These are phyloP conservation scores for Penicillium egyptiacum DNA, from an alignment of 495 filamentous ascomycete genomes.

Conservation along the genomic window DNA sequence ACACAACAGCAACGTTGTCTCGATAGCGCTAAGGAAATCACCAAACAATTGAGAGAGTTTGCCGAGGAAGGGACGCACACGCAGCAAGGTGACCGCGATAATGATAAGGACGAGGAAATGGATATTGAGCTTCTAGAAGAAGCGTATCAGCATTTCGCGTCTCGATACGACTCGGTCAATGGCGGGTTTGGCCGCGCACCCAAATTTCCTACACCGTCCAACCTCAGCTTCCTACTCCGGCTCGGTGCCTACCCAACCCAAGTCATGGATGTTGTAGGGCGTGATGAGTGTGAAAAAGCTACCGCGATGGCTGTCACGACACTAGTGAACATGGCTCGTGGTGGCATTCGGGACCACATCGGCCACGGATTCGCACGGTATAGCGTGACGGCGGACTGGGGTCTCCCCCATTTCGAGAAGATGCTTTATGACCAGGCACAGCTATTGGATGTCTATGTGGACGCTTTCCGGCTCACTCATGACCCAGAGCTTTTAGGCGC, in stretches of 20 bases:
- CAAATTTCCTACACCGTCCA: conserved; percentile 89
- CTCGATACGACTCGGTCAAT: conserved; percentile 73
- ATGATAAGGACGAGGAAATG: conserved; percentile 63
- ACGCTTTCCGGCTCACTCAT: conserved; percentile 75
- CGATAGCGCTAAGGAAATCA: conserved; percentile 78
- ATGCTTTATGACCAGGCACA: conserved; percentile 96
- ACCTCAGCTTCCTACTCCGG: conserved; percentile 79
- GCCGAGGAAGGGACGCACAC: conserved; percentile 80
- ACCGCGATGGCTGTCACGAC: conserved; percentile 80
- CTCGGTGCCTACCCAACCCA: conserved; percentile 68
- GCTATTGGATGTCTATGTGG: conserved; percentile 80
- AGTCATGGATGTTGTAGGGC: conserved; percentile 82
- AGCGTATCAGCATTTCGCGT: conserved; percentile 75
- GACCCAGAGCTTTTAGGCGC: conserved; percentile 73
- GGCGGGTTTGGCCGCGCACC: conserved; percentile 75
- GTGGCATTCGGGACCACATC: conserved; percentile 90
- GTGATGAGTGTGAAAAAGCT: conserved; percentile 72
- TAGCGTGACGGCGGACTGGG: conserved; percentile 88
- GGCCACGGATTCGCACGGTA: conserved; percentile 90
- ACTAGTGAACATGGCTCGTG: conserved; percentile 75
- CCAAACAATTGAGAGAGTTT: conserved; percentile 77
- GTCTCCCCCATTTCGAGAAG: conserved; percentile 94
- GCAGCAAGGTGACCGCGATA: conserved; percentile 48
- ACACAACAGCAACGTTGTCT: conserved; percentile 79
- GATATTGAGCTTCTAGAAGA: conserved; percentile 93